Base-by-base conservation (phyloP, 139 green algal species). In the Coccomyxa sp. region DNA sequence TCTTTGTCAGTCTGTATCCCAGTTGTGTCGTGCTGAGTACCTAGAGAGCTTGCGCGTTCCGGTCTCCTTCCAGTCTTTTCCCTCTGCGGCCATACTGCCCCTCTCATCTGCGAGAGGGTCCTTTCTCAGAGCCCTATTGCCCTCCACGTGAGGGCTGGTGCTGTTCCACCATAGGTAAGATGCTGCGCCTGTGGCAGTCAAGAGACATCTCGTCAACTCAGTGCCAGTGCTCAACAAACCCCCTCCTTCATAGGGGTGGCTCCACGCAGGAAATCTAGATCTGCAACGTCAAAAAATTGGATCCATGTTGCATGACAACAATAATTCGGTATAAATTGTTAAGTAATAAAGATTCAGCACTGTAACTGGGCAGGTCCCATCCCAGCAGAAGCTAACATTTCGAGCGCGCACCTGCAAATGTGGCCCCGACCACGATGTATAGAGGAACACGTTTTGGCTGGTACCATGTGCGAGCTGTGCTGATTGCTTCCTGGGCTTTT, bases 381-480 rank as follows among this genome's bases (percentile, higher is more conserved):
- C 0, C 10, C 15, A 38, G 9, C 18, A 9, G 12, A 79, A 28
- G 57, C 10, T 25, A 0, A 18, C 11, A 13, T 57, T 25, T 27
- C 10, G 75, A 13, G 17, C 27, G 28, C 27, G 57, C 0, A 79
- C 75, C n/a, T 79, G 75, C 75, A 25, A 71, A 71, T 28, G 63
- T 71, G 21, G 21, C 18, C 27, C 75, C 75, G n/a, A 84, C 81
- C 67, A 79, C 63, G 67, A 79, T 67, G 51, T 84, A 84, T 4
- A 84, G 81, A 23, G 81, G 81, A 10, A 84, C 81, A 66, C 81
- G 32, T 38, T 84, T 84, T n/a, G 66, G 45, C 28, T 84, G 81
- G 59, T 79, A 84, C 81, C 81, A 71, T 58, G 63, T 71, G 63
- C 18, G 18, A 11, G 63, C 18, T 25, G 21, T 71, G 18, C 10